Percentiles rank a stretch among this genome's conserved stretches.
Conservation (phyloP, 257 asterid species). For the Verbena officinalis region DNA sequence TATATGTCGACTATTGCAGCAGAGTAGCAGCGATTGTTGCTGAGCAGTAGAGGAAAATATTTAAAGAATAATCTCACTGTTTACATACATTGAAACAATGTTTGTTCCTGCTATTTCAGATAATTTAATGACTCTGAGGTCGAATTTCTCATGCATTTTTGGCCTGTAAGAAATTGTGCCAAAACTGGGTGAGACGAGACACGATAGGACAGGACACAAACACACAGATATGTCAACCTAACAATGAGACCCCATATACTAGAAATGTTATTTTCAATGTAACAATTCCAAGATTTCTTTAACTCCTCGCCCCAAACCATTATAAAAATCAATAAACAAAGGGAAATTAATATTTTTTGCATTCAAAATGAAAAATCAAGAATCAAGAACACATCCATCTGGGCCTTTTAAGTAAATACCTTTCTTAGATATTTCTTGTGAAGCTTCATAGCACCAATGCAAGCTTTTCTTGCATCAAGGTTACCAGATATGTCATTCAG, state of each 20-base stretch:
- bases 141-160: constrained; percentile 36
- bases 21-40: constrained; percentile 8
- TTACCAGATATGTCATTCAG: constrained; percentile 84
- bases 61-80: constrained; percentile 15
- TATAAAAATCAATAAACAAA: too few relatives aligned
- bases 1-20: constrained; percentile 23
- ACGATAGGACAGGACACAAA: background rate
- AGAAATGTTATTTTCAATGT: too few relatives aligned
- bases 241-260: background rate
- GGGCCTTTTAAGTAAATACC: constrained; percentile 36
- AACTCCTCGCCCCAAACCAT: too few relatives aligned
- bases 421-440: constrained; percentile 88
- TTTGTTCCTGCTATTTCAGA: constrained; percentile 1
- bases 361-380: too few relatives aligned
- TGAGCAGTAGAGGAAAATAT: background rate
- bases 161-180: constrained; percentile 37
- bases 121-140: background rate
- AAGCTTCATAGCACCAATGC: constrained; percentile 85
- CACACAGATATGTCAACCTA: constrained; percentile 1
- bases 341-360: too few relatives aligned
- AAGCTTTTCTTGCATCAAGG: constrained; percentile 88
- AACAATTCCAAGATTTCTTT: too few relatives aligned
- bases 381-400: too few relatives aligned
- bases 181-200: constrained; percentile 9
- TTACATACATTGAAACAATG: constrained; percentile 23